A percentile compares a stretch with the other conserved stretches of the same genome.
Conservation (phyloP, 148 eudicot species). For the Euryodendron excelsum region DNA sequence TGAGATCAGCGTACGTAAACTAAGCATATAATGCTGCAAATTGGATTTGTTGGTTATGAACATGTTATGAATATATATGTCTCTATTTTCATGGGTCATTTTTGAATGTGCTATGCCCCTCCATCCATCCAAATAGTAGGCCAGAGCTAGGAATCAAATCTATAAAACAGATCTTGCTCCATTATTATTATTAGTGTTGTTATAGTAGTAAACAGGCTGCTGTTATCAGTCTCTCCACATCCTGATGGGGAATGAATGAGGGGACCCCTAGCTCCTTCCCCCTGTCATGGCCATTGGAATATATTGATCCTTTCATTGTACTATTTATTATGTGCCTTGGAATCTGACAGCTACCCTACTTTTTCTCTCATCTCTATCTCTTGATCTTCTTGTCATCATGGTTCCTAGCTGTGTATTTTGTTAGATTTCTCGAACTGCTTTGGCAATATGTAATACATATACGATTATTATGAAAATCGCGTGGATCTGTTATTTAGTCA, state of each 20-base stretch:
- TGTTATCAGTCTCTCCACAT: background rate
- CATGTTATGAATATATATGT: no score
- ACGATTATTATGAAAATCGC: background rate
- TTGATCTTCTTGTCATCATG: no score
- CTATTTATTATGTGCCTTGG: background rate
- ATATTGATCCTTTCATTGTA: background rate
- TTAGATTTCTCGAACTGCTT: background rate
- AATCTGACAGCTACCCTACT: background rate
- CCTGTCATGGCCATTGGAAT: background rate
- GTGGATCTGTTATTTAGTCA: background rate
- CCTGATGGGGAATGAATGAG: background rate
- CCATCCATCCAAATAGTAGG: background rate
- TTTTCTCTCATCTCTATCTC: background rate
- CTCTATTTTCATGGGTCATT: background rate
- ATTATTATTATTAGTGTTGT: background rate
- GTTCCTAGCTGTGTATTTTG: background rate
- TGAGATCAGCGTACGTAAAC: no score
- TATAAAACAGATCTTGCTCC: background rate
- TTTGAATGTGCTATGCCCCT: background rate
- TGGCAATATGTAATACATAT: background rate
- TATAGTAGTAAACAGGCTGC: background rate
- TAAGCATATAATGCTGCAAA: background rate
- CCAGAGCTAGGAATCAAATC: conserved; percentile 8
- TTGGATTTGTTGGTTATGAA: background rate
- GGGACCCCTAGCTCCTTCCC: background rate